These are phyloP conservation scores for Colletotrichum viniferum DNA, from an alignment of 2,329 filamentous ascomycete genomes.

Conservation along the genomic window DNA sequence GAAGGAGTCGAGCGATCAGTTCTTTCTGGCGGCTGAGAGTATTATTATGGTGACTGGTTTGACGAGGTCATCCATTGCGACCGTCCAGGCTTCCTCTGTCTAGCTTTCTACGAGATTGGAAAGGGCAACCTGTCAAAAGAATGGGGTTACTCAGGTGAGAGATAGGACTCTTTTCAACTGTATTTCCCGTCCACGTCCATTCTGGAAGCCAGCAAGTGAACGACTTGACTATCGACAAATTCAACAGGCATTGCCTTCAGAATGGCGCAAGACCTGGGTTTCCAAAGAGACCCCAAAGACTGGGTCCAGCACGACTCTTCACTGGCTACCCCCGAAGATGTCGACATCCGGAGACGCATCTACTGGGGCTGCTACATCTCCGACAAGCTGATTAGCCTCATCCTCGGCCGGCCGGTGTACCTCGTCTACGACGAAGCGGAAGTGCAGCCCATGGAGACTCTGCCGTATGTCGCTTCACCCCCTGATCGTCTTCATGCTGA, in stretches of 20 bases:
- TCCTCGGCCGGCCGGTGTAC: constrained; percentile 22
- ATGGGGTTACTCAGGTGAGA: constrained; percentile 30
- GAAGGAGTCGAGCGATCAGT: constrained; percentile 18
- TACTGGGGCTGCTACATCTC: constrained; percentile 34
- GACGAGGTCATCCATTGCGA: constrained; percentile 24
- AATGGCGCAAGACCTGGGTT: constrained; percentile 32
- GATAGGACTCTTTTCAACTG: too few species aligned
- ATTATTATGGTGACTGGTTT: constrained; percentile 30
- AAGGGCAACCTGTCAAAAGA: constrained; percentile 30
- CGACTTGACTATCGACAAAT: too few species aligned
- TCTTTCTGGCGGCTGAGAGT: constrained; percentile 27
- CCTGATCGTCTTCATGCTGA: background rate
- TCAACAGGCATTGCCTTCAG: constrained; percentile 32
- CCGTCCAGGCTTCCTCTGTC: constrained; percentile 30
- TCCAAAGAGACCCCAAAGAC: constrained; percentile 28
- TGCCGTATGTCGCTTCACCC: background rate
- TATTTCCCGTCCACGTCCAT: too few species aligned
- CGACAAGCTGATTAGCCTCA: constrained; percentile 28
- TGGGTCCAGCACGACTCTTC: constrained; percentile 27
- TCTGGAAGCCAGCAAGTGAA: too few species aligned
- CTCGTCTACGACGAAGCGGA: constrained; percentile 19
- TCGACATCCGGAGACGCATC: constrained; percentile 31
- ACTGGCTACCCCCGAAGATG: constrained; percentile 23
- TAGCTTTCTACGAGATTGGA: constrained; percentile 32
- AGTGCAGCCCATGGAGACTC: constrained; percentile 7